Base-by-base conservation (phyloP, 306 rosid genomes). In the Prunus dulcis region DNA sequence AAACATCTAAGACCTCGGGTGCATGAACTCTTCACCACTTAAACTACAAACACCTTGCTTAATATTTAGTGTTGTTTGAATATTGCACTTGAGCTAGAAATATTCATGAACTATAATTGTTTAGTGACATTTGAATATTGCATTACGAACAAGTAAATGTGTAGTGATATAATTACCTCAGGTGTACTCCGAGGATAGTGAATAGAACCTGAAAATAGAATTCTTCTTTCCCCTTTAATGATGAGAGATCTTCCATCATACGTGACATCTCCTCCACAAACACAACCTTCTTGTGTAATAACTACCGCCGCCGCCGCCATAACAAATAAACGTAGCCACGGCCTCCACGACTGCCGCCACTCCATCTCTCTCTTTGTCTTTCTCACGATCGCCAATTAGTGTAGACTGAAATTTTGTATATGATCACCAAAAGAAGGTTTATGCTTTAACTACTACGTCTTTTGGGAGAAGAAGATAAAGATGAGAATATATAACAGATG, bases 121-220 rank as follows among this genome's bases (percentile, higher is more conserved):
- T 32, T 1, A 9, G 17, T 12, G 12, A 20, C 56, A 10, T 19
- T 18, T 22, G 12, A 22, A 46, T 15, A 46, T 0, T 9, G 17
- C 13, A 45, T 43, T 62, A 3, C 0, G n/a, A 17, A 55, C 46
- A 7, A 38, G n/a, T 68, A 18, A 15, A 41, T 2, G 58, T 22
- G 9, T 14, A 17, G 50, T 52, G 15, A 61, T 0, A 7, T 23
- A 45, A 1, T 8, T 77, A 93, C 98, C 87, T 88, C 81, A 15
- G 98, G 96, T 64, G 97, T 89, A 79, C 96, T 91, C 51, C 98
- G 96, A 72, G 96, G 93, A 80, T 93, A 93, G 53, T 93, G 98
- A 78, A 93, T 89, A 1, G 93, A 93, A 76, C 96, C 97, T 0
- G 98, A 91, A 79, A 93, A 89, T 13, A 93, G 89, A 51, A 93